Percentiles rank a stretch among this genome's conserved stretches.
phyloP scores from a whole-genome alignment of 139 green algal genomes.

The Tetradesmus obliquus region DNA sequence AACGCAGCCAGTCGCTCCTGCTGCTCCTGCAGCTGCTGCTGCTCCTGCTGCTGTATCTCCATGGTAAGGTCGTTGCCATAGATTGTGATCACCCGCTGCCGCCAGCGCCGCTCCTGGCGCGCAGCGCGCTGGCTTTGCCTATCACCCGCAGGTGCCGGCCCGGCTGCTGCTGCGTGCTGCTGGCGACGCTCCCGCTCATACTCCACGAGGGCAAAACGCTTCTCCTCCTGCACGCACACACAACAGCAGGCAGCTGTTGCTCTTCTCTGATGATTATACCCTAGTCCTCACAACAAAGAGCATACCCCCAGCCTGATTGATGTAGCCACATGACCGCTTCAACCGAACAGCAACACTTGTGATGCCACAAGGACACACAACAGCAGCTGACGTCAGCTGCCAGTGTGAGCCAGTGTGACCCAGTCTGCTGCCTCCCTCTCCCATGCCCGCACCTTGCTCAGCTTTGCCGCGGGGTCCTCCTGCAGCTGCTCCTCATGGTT shows the following conservation, averaged over 20 bases:
- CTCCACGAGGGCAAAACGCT: neutral
- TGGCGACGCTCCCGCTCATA: conserved; percentile 16
- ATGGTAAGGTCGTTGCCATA: neutral
- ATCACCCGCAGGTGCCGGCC: neutral
- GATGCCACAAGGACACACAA: no score
- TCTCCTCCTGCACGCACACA: neutral
- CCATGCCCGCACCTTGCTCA: neutral
- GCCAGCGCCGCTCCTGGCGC: neutral
- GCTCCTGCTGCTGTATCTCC: neutral
- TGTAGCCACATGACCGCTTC: no score
- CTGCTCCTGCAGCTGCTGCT: neutral
- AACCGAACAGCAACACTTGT: no score
- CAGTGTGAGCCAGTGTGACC: neutral
- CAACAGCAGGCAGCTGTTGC: neutral
- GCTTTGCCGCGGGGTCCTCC: neutral
- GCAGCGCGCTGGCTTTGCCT: neutral
- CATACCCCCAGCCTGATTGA: no score
- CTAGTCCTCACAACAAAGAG: no score
- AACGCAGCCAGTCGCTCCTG: neutral
- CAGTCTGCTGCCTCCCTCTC: neutral
- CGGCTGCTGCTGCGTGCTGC: neutral
- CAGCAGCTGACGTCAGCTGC: no score
- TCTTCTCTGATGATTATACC: no score
- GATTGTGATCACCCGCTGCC: neutral
- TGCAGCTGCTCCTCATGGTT: conserved; percentile 25